phyloP scores from a whole-genome alignment of 805 yeast species.

The Phaffomyces opuntiae region DNA sequence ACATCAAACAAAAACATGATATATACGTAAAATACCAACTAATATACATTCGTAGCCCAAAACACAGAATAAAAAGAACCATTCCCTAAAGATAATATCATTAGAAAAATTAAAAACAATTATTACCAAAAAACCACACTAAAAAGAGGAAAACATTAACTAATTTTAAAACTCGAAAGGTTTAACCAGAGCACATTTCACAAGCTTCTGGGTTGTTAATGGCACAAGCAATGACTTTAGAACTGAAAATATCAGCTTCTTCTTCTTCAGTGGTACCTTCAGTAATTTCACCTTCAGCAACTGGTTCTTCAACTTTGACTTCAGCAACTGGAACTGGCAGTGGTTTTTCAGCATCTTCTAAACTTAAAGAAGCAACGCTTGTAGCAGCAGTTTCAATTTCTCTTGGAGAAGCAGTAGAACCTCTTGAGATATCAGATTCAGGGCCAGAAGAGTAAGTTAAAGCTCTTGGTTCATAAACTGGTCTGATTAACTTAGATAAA shows the following conservation, averaged over 20 bases:
- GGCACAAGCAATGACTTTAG: slow-evolving; percentile 94
- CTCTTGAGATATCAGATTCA: slow-evolving; percentile 17
- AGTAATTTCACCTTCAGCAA: slow-evolving; percentile 22
- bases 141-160: neutral
- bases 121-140: slow-evolving; percentile 10
- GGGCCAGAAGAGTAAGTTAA: slow-evolving; percentile 7
- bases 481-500: slow-evolving; percentile 30
- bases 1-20: too few species aligned
- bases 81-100: neutral
- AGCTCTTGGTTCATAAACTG: slow-evolving; percentile 27
- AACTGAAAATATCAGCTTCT: slow-evolving; percentile 69
- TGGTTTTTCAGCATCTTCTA: slow-evolving; percentile 28
- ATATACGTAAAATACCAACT: too few species aligned
- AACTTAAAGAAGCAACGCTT: slow-evolving; percentile 33
- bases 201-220: slow-evolving; percentile 96
- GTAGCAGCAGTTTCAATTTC: slow-evolving; percentile 28
- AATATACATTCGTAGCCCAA: too few species aligned
- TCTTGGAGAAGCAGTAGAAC: slow-evolving; percentile 26
- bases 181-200: slow-evolving; percentile 96
- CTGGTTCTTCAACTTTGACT: slow-evolving; percentile 16
- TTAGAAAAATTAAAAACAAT: neutral
- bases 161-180: neutral
- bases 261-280: slow-evolving; percentile 26
- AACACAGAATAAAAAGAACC: neutral
- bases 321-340: slow-evolving; percentile 21